Base-by-base conservation (phyloP, 257 asterid genomes). In the Anisodus acutangulus region DNA sequence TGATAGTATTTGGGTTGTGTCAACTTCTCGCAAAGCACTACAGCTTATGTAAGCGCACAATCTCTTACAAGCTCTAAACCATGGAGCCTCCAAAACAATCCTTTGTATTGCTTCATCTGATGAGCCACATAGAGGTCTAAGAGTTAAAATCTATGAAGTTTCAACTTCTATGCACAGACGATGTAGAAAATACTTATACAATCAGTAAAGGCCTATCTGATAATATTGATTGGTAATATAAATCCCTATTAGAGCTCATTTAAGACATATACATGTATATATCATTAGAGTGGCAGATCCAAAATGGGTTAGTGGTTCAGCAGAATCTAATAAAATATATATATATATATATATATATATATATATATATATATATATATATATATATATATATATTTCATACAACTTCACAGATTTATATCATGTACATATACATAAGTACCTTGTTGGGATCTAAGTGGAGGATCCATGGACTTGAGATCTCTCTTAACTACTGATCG, bases 11-110 rank as follows among this genome's bases (percentile, higher is more conserved):
- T 86, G 91, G 76, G 92, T 88, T 7, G 99, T 93, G 84, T 95
- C 97, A 82, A 95, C 98, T 93, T 95, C 99, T 88, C 97, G 88
- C 57, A 95, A 86, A 84, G 97, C 92, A 83, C 92, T 88, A 82
- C 98, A 94, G 67, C 95, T 91, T 53, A 95, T 92, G 82, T 95
- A 95, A 82, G 98, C 99, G 84, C 99, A 95, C 35, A 95, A 87
- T 55, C 95, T 90, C 51, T 82, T 88, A 85, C 97, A 91, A 22
- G 94, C 90, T 85, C 89, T 94, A 88, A 94, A 95, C 99, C 99
- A 94, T 16, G 98, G 95, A 86, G 97, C 95, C 86, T 92, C 95
- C 93, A 94, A 80, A 45, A 94, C 92, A 60, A 87, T 60, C 54
- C 81, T 93, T 90, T 94, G 99, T 60, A 95, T 91, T 35, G 90